Evolutionary conservation across 192 early-diverging fungal species (phyloP).

Genomic region (Coemansia sp.): DNA sequence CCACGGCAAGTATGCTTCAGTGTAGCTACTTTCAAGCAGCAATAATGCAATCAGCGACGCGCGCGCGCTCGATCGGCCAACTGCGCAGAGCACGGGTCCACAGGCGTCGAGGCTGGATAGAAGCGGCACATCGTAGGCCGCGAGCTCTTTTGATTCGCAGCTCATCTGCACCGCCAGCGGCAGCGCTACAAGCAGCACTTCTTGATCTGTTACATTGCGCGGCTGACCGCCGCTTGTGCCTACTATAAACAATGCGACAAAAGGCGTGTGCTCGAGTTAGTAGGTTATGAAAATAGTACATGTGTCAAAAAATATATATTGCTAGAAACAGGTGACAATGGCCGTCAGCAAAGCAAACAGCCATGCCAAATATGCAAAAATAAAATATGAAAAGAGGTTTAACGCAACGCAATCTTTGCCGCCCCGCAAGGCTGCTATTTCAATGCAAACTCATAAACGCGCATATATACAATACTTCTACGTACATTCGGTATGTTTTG

Average conservation of each 20-base stretch:
- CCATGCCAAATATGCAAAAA: background rate
- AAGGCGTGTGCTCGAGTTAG: background rate
- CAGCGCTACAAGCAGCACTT: slow-evolving; percentile 7
- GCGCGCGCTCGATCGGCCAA: background rate
- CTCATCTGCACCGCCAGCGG: background rate
- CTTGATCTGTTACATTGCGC: background rate
- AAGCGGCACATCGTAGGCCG: background rate
- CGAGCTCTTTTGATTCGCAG: background rate
- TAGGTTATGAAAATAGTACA: background rate
- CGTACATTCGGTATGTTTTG: slow-evolving; percentile 50
- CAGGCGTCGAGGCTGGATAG: background rate
- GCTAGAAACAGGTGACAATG: background rate
- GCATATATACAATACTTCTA: slow-evolving; percentile 12
- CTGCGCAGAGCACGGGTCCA: background rate
- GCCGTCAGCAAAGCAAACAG: background rate
- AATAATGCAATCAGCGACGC: slow-evolving; percentile 8
- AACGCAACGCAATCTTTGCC: background rate
- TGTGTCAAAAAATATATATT: slow-evolving; percentile 2
- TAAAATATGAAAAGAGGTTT: background rate
- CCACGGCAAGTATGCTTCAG: slow-evolving; percentile 17
- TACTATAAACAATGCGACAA: background rate
- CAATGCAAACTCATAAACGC: slow-evolving; percentile 1
- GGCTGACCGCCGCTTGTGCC: background rate
- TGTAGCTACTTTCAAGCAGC: slow-evolving; percentile 12
- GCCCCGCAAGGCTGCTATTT: background rate